Conservation (phyloP, 306 rosid species). For the Corylus heterophylla region DNA sequence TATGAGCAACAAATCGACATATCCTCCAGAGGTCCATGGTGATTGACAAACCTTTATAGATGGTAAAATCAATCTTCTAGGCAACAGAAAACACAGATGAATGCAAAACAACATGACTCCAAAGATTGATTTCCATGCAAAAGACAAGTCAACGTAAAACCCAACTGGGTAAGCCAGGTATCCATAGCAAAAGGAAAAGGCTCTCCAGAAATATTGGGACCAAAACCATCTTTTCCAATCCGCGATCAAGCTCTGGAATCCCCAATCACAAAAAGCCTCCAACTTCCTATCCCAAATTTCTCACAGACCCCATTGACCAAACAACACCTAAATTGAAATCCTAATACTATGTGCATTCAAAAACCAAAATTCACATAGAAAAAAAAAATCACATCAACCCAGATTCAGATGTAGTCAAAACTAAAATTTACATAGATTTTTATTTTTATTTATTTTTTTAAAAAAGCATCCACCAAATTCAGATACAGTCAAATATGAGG, state of each 20-base stretch:
- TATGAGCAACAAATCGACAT: background rate
- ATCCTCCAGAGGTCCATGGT: background rate
- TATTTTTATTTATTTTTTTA: too few species aligned
- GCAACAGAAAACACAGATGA: conserved; percentile 4
- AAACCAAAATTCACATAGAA: conserved; percentile 15
- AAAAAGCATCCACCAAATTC: background rate
- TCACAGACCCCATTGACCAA: conserved; percentile 26
- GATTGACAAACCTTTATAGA: background rate
- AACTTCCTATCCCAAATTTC: conserved; percentile 9
- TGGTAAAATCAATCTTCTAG: background rate
- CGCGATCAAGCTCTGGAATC: conserved; percentile 26
- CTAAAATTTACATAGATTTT: conserved; percentile 11
- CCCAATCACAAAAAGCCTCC: conserved; percentile 3
- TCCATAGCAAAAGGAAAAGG: conserved; percentile 23
- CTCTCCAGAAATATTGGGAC: conserved; percentile 7
- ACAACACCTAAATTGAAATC: conserved; percentile 7
- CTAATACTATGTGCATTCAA: background rate
- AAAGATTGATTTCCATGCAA: conserved; percentile 21
- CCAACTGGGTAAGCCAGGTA: conserved; percentile 23
- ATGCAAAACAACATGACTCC: conserved; percentile 17
- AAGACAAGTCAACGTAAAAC: conserved; percentile 10
- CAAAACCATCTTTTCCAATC: conserved; percentile 15
- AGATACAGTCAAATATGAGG: conserved; percentile 1
- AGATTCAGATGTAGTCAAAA: background rate
- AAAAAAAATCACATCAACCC: background rate